Evolutionary conservation across 2,329 filamentous ascomycete species (phyloP).

Genomic region (Aspergillus bombycis): DNA sequence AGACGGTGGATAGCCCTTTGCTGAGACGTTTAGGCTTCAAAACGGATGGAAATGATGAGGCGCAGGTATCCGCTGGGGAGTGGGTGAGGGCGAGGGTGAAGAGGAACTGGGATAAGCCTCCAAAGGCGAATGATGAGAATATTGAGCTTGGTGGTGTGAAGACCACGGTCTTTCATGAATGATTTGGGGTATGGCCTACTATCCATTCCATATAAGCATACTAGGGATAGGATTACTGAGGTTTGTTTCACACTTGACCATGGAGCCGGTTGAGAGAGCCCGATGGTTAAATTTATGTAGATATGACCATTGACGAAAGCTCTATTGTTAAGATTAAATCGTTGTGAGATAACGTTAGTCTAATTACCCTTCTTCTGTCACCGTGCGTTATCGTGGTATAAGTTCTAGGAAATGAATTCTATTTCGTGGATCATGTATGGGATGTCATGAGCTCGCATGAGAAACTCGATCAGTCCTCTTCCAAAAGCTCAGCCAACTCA

Average conservation of each 20-base stretch:
- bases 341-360: no score
- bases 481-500: slow-evolving; percentile 90
- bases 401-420: neutral
- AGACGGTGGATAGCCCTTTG: slow-evolving; percentile 31
- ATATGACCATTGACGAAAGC: no score
- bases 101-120: neutral
- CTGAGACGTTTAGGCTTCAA: slow-evolving; percentile 36
- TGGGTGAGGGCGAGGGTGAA: slow-evolving; percentile 1
- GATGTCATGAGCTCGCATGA: neutral
- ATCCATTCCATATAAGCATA: neutral
- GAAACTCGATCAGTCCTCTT: slow-evolving; percentile 54
- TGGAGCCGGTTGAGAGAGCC: no score
- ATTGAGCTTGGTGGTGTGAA: slow-evolving; percentile 3
- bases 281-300: no score
- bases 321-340: no score
- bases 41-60: slow-evolving; percentile 8
- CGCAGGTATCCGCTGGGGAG: neutral
- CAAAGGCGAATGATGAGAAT: slow-evolving; percentile 2
- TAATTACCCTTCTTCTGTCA: no score
- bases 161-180: slow-evolving; percentile 4
- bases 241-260: no score
- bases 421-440: neutral
- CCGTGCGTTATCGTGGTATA: neutral
- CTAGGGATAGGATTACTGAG: no score
- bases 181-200: neutral